These are phyloP conservation scores for Pseudocercospora fijiensis DNA, from an alignment of 2,329 filamentous ascomycete genomes.

Conservation along the genomic window DNA sequence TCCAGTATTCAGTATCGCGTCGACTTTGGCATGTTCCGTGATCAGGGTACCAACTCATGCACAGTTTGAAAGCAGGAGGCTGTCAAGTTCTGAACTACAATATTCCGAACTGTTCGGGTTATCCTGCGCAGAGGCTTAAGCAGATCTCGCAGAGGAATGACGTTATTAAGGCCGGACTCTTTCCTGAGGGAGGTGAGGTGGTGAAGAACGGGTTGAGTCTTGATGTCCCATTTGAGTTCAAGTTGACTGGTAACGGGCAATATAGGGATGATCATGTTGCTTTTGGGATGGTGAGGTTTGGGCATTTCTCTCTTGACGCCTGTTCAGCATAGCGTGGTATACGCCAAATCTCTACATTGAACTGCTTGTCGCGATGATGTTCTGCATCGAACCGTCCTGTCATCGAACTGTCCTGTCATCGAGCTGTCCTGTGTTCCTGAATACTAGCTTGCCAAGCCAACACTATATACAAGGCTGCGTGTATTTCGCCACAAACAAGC, in stretches of 20 bases:
- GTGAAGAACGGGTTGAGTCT: neutral
- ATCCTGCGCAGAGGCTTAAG: neutral
- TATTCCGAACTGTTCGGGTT: neutral
- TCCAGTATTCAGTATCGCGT: neutral
- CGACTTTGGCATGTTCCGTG: neutral
- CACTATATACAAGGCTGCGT: no score
- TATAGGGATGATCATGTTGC: neutral
- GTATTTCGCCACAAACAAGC: no score
- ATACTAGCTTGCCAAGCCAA: no score
- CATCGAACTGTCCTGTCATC: no score
- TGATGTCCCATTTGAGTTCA: neutral
- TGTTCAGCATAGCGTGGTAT: neutral
- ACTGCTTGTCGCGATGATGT: no score
- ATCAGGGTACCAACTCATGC: neutral
- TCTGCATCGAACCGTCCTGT: no score
- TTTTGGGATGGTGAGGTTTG: neutral
- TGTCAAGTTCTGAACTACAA: neutral
- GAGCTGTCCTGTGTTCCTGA: no score
- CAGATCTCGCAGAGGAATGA: neutral
- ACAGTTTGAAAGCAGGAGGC: neutral
- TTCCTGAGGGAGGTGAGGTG: neutral
- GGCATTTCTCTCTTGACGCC: neutral
- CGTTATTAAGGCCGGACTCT: neutral
- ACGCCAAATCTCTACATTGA: no score
- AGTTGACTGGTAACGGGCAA: neutral